phyloP scores from a whole-genome alignment of 139 green algal species.

The Medakamo hakoo region DNA sequence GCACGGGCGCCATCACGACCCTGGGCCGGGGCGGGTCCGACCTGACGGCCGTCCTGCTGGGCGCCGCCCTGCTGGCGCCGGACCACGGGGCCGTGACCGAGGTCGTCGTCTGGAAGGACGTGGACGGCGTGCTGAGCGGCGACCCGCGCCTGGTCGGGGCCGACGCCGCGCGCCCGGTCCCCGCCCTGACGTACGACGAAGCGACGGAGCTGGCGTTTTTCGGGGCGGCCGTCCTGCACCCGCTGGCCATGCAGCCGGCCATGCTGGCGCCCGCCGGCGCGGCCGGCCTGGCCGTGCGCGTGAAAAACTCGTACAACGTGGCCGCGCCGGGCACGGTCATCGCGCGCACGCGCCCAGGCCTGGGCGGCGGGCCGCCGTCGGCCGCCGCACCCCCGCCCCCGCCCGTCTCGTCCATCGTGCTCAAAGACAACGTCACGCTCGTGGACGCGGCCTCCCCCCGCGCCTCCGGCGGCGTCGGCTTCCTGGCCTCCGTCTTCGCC shows the following conservation, averaged over 20 bases:
- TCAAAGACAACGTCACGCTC: conserved; percentile 79
- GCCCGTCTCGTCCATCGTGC: conserved; percentile 87
- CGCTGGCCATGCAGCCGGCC: conserved; percentile 86
- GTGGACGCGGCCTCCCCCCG: conserved; percentile 63
- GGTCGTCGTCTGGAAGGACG: conserved; percentile 98
- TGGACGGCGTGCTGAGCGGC: conserved; percentile 90
- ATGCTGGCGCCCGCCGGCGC: conserved; percentile 16
- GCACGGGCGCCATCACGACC: conserved; percentile 81
- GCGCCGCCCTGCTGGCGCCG: conserved; percentile 68
- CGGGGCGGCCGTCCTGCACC: conserved; percentile 91
- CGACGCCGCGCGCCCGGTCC: conserved; percentile 50
- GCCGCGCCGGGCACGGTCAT: conserved; percentile 76
- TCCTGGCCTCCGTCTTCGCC: conserved; percentile 70
- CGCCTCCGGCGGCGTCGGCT: conserved; percentile 82
- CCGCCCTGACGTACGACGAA: conserved; percentile 91
- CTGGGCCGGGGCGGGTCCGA: conserved; percentile 88
- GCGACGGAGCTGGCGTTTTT: conserved; percentile 97
- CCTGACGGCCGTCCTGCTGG: conserved; percentile 87
- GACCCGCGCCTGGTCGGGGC: conserved; percentile 78
- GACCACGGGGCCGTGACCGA: conserved; percentile 56
- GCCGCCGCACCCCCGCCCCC: conserved; percentile 19
- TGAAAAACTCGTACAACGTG: conserved; percentile 98
- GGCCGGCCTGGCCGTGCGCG: conserved; percentile 45
- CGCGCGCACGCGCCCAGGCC: conserved; percentile 25
- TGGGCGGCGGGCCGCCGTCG: too few species aligned